phyloP scores from a whole-genome alignment of 768 basidiomycete genomes.

The Tulasnella sp. region DNA sequence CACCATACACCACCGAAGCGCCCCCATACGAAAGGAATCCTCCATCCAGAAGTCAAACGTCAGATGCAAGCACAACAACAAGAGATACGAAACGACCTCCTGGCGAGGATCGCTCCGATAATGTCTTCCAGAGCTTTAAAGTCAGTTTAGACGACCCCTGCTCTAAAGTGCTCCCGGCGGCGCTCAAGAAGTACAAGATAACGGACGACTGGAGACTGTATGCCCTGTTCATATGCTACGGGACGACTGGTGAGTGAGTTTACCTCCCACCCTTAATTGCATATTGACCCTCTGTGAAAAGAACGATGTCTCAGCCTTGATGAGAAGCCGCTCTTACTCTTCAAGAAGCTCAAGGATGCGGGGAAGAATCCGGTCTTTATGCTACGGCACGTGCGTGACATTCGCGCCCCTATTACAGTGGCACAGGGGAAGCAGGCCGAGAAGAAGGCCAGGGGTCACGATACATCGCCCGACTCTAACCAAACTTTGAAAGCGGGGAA shows the following conservation, averaged over 20 bases:
- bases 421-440: constrained; percentile 93
- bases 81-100: background rate
- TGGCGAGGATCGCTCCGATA: constrained; percentile 7
- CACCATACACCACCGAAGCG: background rate
- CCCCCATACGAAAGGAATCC: background rate
- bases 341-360: constrained; percentile 93
- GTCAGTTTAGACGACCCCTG: constrained; percentile 97
- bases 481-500: constrained; percentile 4
- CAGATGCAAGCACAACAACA: background rate
- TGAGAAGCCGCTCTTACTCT: constrained; percentile 92
- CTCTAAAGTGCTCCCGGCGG: constrained; percentile 96
- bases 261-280: constrained; percentile 33
- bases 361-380: constrained; percentile 99
- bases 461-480: background rate
- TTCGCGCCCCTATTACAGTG: constrained; percentile 92
- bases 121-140: constrained; percentile 75
- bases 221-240: constrained; percentile 99
- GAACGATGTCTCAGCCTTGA: constrained; percentile 96
- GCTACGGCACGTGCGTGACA: constrained; percentile 94
- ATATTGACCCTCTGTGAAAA: constrained; percentile 45
- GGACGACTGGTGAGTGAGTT: constrained; percentile 61
- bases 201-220: constrained; percentile 99
- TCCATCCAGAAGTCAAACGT: background rate
- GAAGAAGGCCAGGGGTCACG: constrained; percentile 28
- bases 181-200: constrained; percentile 97